Percentiles rank a stretch among this genome's conserved stretches.
Conservation (phyloP, 331 rosid species). For the Quercus lobata region DNA sequence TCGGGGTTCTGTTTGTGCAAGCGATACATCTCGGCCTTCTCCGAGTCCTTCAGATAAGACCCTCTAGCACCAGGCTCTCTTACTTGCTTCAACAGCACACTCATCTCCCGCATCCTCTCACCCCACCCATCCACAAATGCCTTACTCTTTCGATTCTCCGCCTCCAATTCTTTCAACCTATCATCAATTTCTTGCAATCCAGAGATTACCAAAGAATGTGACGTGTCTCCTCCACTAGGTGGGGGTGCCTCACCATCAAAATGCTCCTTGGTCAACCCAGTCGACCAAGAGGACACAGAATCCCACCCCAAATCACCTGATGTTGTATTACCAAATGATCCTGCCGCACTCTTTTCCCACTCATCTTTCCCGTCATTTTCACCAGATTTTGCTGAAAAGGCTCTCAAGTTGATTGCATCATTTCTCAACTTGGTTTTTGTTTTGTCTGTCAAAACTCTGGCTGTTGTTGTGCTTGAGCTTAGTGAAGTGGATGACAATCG, state of each 20-base stretch:
- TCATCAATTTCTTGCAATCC: conserved; percentile 60
- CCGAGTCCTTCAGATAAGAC: conserved; percentile 80
- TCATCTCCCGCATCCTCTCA: conserved; percentile 41
- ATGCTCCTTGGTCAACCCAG: conserved; percentile 70
- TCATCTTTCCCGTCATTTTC: conserved; percentile 23
- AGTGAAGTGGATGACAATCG: conserved; percentile 29
- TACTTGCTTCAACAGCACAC: conserved; percentile 61
- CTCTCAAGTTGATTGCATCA: conserved; percentile 10
- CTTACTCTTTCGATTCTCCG: conserved; percentile 44
- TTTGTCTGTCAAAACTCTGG: conserved; percentile 28
- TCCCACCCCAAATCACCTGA: conserved; percentile 51
- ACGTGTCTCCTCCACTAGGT: neutral
- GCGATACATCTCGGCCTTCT: conserved; percentile 78
- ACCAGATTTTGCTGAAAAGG: conserved; percentile 43
- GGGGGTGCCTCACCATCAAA: conserved; percentile 60
- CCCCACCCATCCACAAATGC: conserved; percentile 56
- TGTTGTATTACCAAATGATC: conserved; percentile 15
- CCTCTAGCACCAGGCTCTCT: conserved; percentile 91
- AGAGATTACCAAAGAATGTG: conserved; percentile 27
- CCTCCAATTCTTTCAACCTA: conserved; percentile 42
- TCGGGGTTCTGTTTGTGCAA: conserved; percentile 74
- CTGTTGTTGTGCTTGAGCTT: conserved; percentile 7
- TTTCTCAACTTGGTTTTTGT: neutral
- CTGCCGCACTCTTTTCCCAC: conserved; percentile 28
- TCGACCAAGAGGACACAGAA: conserved; percentile 58